Evolutionary conservation across 2,329 filamentous ascomycete species (phyloP), one percentile per base, ranked within the genome.

Genomic region (Colletotrichum echinochloae): DNA sequence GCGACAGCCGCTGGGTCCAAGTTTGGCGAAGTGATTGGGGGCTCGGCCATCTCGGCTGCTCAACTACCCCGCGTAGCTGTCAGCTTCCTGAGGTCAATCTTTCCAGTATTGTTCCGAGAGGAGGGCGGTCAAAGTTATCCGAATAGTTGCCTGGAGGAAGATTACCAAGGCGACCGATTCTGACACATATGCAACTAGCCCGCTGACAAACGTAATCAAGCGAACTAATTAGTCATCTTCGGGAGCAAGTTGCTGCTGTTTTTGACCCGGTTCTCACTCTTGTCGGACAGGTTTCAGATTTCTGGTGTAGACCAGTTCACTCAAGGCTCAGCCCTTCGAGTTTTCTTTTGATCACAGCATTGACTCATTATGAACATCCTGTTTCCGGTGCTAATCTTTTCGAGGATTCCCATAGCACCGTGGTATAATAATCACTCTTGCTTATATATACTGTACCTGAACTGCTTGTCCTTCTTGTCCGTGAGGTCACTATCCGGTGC

Each of bases 391-490:
- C 16, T 46, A 7, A 12, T 46, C 16, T 9, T 23, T 3, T 11
- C 20, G 41, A n/a, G 18, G 11, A n/a, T 9, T 44, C 12, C 20
- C 8, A n/a, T 9, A 44, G 41, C 20, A 44, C 20, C 7, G n/a
- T 11, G n/a, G 20, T 4, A n/a, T n/a, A 18, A 7, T 1, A 3
- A 20, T 41, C 12, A 5, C 41, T n/a, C 20, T 46, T 46, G n/a
- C n/a, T 23, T 46, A n/a, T 37, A 77, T 28, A 73, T 69, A 30
- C 75, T 80, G 66, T 82, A 82, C 14, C 79, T 72, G 60, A 82
- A 81, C 9, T 71, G 49, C 26, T 52, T 65, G 59, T 82, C 80
- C 60, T 81, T 76, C 70, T 77, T 80, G 57, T 82, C 80, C 1
- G 80, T 81, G 39, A 80, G 26, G 70, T 82, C 80, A 5, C 69